Base-by-base conservation (phyloP, 176 grass and related monocot genomes). In the Luzula sylvatica region DNA sequence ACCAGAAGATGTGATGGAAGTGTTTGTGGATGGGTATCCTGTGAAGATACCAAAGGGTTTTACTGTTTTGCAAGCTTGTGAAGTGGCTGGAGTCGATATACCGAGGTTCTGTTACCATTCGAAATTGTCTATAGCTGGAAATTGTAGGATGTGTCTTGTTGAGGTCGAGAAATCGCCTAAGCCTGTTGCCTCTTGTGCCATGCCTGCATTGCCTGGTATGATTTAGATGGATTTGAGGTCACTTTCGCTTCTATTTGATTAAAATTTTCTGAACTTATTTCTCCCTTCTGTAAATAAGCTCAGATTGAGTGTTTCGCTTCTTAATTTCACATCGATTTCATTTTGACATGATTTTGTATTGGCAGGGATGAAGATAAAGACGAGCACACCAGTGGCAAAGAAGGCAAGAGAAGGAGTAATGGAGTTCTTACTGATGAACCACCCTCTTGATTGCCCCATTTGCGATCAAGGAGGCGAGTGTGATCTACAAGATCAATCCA, bases 91-190 rank as follows among this genome's bases (percentile, higher is more conserved):
- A 39, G 86, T 98, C 20, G 93, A 98, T 58, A 98, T 92, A 56
- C 93, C 86, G 17, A 50, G 93, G 0, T 98, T 98, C 69, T 98
- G 93, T 73, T 98, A 98, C 81, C 93, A 98, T 66, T 90, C 75
- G 47, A 75, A 85, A 0, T 79, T 98, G 2, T 92, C 93, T 20
- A 80, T 98, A 23, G 86, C 93, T 0, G 93, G 93, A 0, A 98
- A 98, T 71, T 98, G 93, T 73, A 78, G 93, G 44, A 98, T 98
- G 93, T 98, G 93, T 65, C 86, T 98, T 27, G 93, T 98, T 30
- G 93, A 98, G 75, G 93, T 98, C 47, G 93, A 98, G 78, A 98
- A 98, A 63, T 98, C 93, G 38, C 93, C 93, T 67, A 98, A 98
- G 77, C 93, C 93, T 55, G 93, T 98, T 12, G 93, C 93, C 3